Evolutionary conservation across 768 basidiomycete species (phyloP).

Genomic region (Cubamyces sp.): DNA sequence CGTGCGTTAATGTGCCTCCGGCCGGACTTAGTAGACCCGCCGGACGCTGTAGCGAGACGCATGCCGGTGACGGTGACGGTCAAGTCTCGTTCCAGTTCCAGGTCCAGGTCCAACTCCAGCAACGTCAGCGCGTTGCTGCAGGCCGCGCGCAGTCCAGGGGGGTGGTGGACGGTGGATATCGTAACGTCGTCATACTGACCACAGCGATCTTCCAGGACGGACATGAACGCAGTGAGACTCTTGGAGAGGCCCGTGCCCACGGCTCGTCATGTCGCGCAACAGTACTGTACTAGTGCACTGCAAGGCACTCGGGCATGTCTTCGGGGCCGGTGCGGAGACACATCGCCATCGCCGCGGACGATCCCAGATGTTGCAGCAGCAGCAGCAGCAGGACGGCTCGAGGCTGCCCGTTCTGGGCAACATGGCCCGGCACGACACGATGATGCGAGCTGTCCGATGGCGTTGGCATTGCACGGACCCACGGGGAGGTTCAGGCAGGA

Average conservation of each 20-base stretch:
- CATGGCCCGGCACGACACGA: neutral
- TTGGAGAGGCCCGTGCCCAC: neutral
- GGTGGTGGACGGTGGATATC: no score
- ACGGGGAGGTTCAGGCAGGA: no score
- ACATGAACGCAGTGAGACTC: slow-evolving; percentile 9
- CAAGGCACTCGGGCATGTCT: no score
- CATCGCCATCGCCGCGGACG: no score
- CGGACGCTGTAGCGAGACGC: neutral
- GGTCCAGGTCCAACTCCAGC: neutral
- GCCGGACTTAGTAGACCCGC: no score
- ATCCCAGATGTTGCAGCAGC: no score
- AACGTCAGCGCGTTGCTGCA: slow-evolving; percentile 4
- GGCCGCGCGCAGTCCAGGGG: no score
- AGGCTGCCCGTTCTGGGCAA: slow-evolving; percentile 11
- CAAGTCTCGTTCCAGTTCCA: neutral
- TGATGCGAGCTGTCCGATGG: no score
- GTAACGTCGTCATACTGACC: neutral
- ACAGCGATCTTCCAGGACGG: slow-evolving; percentile 8
- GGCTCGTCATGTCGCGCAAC: no score
- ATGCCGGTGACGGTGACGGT: neutral
- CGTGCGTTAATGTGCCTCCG: no score
- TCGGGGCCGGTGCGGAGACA: slow-evolving; percentile 5
- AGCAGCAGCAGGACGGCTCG: neutral
- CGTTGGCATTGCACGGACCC: no score
- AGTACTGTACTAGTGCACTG: no score